These are phyloP conservation scores for Fusarium phyllophilum DNA, from an alignment of 2,329 filamentous ascomycete species.

Conservation along the genomic window DNA sequence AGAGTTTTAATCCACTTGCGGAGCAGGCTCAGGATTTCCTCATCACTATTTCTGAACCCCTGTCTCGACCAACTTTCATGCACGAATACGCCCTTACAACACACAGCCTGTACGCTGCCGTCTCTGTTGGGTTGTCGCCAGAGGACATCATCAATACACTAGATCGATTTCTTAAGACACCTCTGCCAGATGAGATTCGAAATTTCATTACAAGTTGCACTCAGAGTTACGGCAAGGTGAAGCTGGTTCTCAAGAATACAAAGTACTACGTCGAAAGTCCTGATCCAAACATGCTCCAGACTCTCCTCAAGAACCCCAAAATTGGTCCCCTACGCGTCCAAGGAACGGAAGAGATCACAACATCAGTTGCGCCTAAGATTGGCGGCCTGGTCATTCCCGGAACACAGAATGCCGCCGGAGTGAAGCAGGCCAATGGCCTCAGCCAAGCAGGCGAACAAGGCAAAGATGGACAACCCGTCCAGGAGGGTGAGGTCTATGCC, in stretches of 20 bases:
- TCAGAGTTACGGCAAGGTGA: constrained; percentile 93
- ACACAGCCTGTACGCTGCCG: constrained; percentile 93
- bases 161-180: constrained; percentile 88
- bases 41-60: constrained; percentile 93
- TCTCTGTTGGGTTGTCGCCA: constrained; percentile 91
- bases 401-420: constrained; percentile 90
- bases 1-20: constrained; percentile 91
- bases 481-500: constrained; percentile 76
- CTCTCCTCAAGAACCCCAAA: constrained; percentile 82
- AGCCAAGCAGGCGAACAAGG: constrained; percentile 49
- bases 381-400: constrained; percentile 90
- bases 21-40: constrained; percentile 92
- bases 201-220: constrained; percentile 83
- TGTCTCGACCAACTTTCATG: constrained; percentile 88
- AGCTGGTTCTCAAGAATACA: constrained; percentile 93
- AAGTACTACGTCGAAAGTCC: constrained; percentile 94
- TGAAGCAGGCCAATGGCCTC: constrained; percentile 73
- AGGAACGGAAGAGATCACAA: constrained; percentile 76
- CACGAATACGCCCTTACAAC: constrained; percentile 94
- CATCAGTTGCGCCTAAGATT: constrained; percentile 85
- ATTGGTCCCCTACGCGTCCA: constrained; percentile 85
- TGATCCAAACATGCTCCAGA: constrained; percentile 86
- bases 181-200: constrained; percentile 82
- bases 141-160: constrained; percentile 90
- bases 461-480: constrained; percentile 61